Percentiles rank a stretch among this genome's conserved stretches.
phyloP scores from a whole-genome alignment of 2,329 filamentous ascomycete genomes.

The Neocatenulostroma microsporum region DNA sequence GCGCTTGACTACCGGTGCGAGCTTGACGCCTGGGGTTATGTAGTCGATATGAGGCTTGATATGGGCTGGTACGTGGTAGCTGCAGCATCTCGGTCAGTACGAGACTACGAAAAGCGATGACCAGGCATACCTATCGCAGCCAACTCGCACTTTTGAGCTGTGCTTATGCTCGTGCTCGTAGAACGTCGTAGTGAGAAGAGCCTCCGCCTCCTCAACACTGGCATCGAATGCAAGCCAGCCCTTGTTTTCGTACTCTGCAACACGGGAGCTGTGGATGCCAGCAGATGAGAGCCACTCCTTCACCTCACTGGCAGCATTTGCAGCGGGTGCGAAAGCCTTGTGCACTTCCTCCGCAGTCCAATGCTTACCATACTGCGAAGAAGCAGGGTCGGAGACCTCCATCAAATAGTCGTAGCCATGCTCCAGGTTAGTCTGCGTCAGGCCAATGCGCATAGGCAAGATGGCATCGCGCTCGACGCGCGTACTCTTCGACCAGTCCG shows the following conservation, averaged over 20 bases:
- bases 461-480: constrained; percentile 30
- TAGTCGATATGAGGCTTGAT: constrained; percentile 47
- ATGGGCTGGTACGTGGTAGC: constrained; percentile 31
- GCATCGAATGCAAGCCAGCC: constrained; percentile 36
- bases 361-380: constrained; percentile 30
- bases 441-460: constrained; percentile 20
- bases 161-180: constrained; percentile 31
- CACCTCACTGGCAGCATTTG: constrained; percentile 27
- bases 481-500: constrained; percentile 29
- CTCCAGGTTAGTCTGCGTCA: constrained; percentile 19
- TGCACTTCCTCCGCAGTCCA: constrained; percentile 30
- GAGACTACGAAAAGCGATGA: no score
- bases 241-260: constrained; percentile 26
- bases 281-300: constrained; percentile 31
- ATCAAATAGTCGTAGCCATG: constrained; percentile 23
- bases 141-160: constrained; percentile 29
- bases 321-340: constrained; percentile 33
- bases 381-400: constrained; percentile 26
- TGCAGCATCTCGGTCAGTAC: no score
- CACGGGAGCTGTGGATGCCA: constrained; percentile 21
- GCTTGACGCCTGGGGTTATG: constrained; percentile 47
- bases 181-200: constrained; percentile 34
- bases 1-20: constrained; percentile 21
- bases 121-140: constrained; percentile 36
- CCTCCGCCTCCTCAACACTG: constrained; percentile 30